Percentiles rank a stretch among this genome's conserved stretches.
phyloP scores from a whole-genome alignment of 495 filamentous ascomycete genomes.

The Xylaria scruposa region DNA sequence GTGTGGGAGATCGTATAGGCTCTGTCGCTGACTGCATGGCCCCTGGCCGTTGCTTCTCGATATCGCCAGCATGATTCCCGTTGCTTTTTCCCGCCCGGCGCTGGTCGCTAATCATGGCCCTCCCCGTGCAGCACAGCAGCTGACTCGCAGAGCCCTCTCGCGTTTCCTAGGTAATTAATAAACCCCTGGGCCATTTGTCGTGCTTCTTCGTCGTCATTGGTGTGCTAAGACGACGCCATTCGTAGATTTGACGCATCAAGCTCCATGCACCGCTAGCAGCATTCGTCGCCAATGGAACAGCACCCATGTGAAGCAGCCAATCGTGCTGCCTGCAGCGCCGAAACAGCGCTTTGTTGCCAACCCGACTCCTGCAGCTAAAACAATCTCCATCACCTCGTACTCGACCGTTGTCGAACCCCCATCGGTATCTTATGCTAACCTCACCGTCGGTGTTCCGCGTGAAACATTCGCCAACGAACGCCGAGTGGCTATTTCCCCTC shows the following conservation, averaged over 20 bases:
- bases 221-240: slow-evolving; percentile 37
- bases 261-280: slow-evolving; percentile 22
- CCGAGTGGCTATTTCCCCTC: slow-evolving; percentile 79
- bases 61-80: slow-evolving; percentile 37
- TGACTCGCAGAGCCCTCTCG: slow-evolving; percentile 35
- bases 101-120: slow-evolving; percentile 41
- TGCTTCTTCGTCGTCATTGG: slow-evolving; percentile 23
- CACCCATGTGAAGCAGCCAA: slow-evolving; percentile 36
- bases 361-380: slow-evolving; percentile 24
- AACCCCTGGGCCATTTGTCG: slow-evolving; percentile 17
- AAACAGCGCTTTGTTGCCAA: slow-evolving; percentile 29
- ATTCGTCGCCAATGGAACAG: slow-evolving; percentile 38
- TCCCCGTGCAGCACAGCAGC: slow-evolving; percentile 34
- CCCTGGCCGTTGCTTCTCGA: slow-evolving; percentile 4
- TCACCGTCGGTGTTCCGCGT: slow-evolving; percentile 73
- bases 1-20: slow-evolving; percentile 26
- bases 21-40: slow-evolving; percentile 29
- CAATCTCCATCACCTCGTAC: slow-evolving; percentile 36
- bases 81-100: slow-evolving; percentile 39
- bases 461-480: slow-evolving; percentile 76
- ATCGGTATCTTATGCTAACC: slow-evolving; percentile 67
- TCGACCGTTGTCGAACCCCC: slow-evolving; percentile 49
- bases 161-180: slow-evolving; percentile 35
- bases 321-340: slow-evolving; percentile 34
- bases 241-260: slow-evolving; percentile 34